Evolutionary conservation across 169 alveolate species (phyloP).

Genomic region (Cryptosporidium ubiquitum): DNA sequence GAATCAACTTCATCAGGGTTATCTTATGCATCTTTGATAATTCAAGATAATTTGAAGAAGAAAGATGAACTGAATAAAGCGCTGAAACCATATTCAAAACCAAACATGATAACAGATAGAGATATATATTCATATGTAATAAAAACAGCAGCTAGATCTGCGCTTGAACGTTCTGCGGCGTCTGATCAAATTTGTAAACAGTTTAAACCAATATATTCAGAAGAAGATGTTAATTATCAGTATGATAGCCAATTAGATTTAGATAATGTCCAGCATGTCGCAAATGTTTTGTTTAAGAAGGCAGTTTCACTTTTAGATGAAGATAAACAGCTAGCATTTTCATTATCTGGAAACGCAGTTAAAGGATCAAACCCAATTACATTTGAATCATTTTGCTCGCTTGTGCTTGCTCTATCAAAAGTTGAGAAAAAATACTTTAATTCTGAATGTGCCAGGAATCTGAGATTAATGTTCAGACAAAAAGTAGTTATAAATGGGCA

Average conservation of each 20-base stretch:
- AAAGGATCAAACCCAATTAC: conserved; percentile 31
- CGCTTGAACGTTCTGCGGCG: conserved; percentile 63
- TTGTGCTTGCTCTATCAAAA: conserved; percentile 56
- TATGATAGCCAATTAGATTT: not conserved
- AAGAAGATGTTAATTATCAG: not conserved
- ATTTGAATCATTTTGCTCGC: conserved; percentile 68
- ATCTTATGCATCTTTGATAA: conserved; percentile 46
- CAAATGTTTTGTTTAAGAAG: conserved; percentile 46
- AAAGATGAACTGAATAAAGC: not conserved
- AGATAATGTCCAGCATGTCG: conserved; percentile 24
- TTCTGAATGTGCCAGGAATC: conserved; percentile 63
- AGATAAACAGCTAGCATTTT: conserved; percentile 39
- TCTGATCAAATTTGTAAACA: conserved; percentile 58
- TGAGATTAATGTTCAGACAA: conserved; percentile 61
- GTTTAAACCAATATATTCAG: conserved; percentile 27
- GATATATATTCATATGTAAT: conserved; percentile 48
- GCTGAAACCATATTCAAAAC: conserved; percentile 8
- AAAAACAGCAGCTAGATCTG: conserved; percentile 71
- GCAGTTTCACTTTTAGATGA: conserved; percentile 54
- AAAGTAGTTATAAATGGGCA: conserved; percentile 41
- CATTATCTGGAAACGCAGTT: conserved; percentile 18
- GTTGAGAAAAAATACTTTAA: conserved; percentile 40
- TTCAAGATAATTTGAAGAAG: conserved; percentile 33
- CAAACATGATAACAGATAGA: not conserved
- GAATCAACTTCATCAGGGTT: conserved; percentile 55